phyloP scores from a whole-genome alignment of 2,329 filamentous ascomycete genomes.

The Aspergillus piperis region DNA sequence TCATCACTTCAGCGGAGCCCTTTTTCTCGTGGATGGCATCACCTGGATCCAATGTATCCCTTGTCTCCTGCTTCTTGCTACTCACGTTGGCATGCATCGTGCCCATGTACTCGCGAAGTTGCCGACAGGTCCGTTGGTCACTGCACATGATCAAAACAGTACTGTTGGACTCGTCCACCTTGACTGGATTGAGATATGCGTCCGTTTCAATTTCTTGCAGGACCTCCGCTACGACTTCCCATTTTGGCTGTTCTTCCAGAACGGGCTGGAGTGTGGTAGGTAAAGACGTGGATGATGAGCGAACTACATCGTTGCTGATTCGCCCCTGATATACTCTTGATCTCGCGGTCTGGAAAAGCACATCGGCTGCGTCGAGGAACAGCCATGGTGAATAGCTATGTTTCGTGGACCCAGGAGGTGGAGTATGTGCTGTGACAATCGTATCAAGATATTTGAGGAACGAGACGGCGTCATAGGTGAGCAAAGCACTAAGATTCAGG shows the following conservation, averaged over 20 bases:
- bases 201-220: constrained; percentile 92
- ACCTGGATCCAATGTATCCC: constrained; percentile 50
- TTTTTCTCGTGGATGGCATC: constrained; percentile 58
- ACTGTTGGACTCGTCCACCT: constrained; percentile 83
- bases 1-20: constrained; percentile 80
- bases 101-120: constrained; percentile 87
- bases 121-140: constrained; percentile 80
- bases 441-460: constrained; percentile 94
- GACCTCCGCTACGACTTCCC: constrained; percentile 83
- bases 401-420: constrained; percentile 80
- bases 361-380: constrained; percentile 91
- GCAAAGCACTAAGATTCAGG: constrained; percentile 54
- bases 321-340: constrained; percentile 80
- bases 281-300: constrained; percentile 50
- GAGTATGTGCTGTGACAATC: constrained; percentile 85
- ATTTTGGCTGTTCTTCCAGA: constrained; percentile 93
- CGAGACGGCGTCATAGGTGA: constrained; percentile 85
- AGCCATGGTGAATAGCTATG: constrained; percentile 95
- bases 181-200: constrained; percentile 75
- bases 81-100: constrained; percentile 74
- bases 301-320: constrained; percentile 59
- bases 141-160: constrained; percentile 95
- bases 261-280: constrained; percentile 72
- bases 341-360: constrained; percentile 88
- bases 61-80: constrained; percentile 43